These are phyloP conservation scores for Calonectria multiphialidica DNA, from an alignment of 2,329 filamentous ascomycete genomes.

Conservation along the genomic window DNA sequence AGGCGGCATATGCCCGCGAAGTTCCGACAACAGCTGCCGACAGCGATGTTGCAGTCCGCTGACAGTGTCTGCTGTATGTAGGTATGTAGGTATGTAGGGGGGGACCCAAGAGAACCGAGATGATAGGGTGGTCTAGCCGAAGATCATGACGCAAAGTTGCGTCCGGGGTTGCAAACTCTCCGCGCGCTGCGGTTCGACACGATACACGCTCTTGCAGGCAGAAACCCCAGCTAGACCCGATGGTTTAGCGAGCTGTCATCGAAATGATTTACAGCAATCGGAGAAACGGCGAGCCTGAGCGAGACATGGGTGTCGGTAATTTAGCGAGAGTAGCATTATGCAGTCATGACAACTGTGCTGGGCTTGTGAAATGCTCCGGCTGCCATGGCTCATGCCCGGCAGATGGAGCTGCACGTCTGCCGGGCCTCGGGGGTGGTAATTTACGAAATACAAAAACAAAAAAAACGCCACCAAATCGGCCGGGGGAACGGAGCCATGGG, in stretches of 20 bases:
- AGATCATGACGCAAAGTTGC: conserved; percentile 20
- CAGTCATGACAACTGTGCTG: not conserved
- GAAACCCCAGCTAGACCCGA: conserved; percentile 1
- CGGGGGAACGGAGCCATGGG: conserved; percentile 13
- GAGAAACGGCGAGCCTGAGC: not conserved
- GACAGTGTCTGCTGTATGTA: not conserved
- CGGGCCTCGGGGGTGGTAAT: conserved; percentile 1
- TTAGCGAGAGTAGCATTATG: conserved; percentile 10
- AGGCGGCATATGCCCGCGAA: conserved; percentile 17
- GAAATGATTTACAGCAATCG: conserved; percentile 7
- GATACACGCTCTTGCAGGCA: conserved; percentile 13
- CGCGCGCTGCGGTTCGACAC: conserved; percentile 14
- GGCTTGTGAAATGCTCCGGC: not conserved
- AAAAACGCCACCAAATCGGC: conserved; percentile 9
- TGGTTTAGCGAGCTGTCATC: conserved; percentile 4
- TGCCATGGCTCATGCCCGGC: conserved; percentile 3
- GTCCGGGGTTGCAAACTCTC: conserved; percentile 20
- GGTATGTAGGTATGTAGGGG: not conserved
- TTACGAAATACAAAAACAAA: not conserved
- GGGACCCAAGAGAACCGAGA: conserved; percentile 11
- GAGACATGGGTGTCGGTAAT: not conserved
- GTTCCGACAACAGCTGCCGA: conserved; percentile 18
- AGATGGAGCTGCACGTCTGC: conserved; percentile 17
- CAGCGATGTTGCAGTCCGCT: not conserved
- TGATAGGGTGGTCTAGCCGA: conserved; percentile 18